These are phyloP conservation scores for Eucalyptus tenuipes DNA, from an alignment of 345 rosid genomes.

Conservation along the genomic window DNA sequence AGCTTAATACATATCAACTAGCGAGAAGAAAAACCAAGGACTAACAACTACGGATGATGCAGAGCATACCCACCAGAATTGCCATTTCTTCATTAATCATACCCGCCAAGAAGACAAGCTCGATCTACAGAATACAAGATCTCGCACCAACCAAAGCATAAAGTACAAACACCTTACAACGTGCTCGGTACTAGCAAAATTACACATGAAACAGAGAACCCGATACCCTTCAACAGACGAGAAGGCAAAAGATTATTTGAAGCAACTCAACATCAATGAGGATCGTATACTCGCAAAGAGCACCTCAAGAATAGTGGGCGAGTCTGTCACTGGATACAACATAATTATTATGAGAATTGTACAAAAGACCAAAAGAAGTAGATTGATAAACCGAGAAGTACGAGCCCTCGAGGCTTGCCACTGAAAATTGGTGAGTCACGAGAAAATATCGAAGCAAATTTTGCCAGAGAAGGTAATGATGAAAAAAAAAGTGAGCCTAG, in stretches of 20 bases:
- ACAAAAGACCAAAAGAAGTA: background rate
- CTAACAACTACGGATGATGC: background rate
- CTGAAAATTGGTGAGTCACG: background rate
- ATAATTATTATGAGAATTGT: background rate
- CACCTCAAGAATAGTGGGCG: background rate
- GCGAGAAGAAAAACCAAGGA: background rate
- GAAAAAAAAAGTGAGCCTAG: slow-evolving; percentile 7
- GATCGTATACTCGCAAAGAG: background rate
- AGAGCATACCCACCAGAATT: background rate
- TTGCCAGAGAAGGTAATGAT: background rate
- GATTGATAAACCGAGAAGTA: background rate
- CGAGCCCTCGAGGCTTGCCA: background rate
- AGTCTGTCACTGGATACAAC: background rate
- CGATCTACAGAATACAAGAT: background rate
- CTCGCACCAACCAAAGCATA: background rate
- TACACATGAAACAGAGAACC: background rate
- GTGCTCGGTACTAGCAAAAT: background rate
- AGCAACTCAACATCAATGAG: background rate
- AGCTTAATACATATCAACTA: background rate
- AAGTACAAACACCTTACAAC: background rate
- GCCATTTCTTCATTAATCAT: background rate
- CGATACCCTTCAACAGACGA: background rate
- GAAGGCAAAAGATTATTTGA: background rate
- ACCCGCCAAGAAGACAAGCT: background rate
- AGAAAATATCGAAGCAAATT: background rate